phyloP scores from a whole-genome alignment of 352 stramenopile species.

The Hyaloperonospora brassicae region DNA sequence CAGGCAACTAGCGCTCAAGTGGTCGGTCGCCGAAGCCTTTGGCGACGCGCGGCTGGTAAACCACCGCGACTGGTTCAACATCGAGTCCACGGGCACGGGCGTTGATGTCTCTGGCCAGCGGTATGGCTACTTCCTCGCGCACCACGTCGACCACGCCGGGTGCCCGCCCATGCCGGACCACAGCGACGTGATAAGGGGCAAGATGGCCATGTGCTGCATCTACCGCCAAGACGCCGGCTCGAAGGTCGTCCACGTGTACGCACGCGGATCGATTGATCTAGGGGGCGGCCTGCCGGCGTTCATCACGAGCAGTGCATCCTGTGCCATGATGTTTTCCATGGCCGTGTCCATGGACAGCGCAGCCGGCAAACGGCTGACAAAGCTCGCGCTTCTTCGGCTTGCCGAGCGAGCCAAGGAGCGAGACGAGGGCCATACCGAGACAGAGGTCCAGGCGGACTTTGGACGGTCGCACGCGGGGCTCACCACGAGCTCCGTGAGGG shows the following conservation, averaged over 20 bases:
- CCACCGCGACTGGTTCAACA: slow-evolving; percentile 52
- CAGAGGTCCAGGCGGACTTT: neutral
- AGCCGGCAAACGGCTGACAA: slow-evolving; percentile 27
- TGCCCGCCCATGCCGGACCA: slow-evolving; percentile 32
- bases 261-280: slow-evolving; percentile 36
- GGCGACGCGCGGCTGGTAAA: slow-evolving; percentile 39
- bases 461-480: slow-evolving; percentile 6
- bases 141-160: slow-evolving; percentile 26
- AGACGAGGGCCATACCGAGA: neutral
- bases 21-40: slow-evolving; percentile 33
- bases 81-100: slow-evolving; percentile 45
- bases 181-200: slow-evolving; percentile 32
- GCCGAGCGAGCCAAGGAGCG: slow-evolving; percentile 4
- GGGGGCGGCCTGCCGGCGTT: slow-evolving; percentile 26
- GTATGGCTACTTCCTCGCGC: slow-evolving; percentile 47
- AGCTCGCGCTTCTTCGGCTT: slow-evolving; percentile 17
- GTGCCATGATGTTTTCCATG: slow-evolving; percentile 26
- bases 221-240: slow-evolving; percentile 37
- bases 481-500: slow-evolving; percentile 15
- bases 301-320: slow-evolving; percentile 14
- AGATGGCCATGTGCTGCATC: slow-evolving; percentile 51
- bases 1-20: slow-evolving; percentile 40
- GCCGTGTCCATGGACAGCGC: slow-evolving; percentile 21
- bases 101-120: slow-evolving; percentile 27
- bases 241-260: slow-evolving; percentile 39